Conservation (phyloP, 2,329 filamentous ascomycete species). For the Trichoderma breve region DNA sequence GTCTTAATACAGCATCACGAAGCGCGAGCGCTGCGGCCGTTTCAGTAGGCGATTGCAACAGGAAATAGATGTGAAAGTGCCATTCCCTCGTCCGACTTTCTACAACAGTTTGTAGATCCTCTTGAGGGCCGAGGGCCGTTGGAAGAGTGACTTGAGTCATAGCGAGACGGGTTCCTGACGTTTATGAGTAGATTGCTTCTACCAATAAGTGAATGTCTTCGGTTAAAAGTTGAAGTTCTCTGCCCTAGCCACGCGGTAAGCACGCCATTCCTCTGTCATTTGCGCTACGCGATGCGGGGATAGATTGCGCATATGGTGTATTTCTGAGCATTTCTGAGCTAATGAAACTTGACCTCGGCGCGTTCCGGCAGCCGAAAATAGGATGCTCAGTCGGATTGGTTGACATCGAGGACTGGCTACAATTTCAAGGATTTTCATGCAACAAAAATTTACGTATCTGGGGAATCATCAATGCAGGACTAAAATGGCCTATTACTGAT, state of each 20-base stretch:
- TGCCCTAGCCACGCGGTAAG: neutral
- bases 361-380: neutral
- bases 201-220: neutral
- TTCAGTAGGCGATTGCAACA: conserved; percentile 33
- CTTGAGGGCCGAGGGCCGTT: conserved; percentile 24
- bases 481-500: neutral
- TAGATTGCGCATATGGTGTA: neutral
- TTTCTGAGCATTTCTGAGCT: neutral
- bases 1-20: conserved; percentile 33
- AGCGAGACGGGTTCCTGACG: neutral
- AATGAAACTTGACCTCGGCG: neutral
- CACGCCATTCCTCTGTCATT: neutral
- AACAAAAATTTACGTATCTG: neutral
- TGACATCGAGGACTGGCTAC: neutral
- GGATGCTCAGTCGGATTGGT: neutral
- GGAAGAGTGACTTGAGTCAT: conserved; percentile 23
- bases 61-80: conserved; percentile 38
- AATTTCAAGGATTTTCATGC: neutral
- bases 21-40: conserved; percentile 34
- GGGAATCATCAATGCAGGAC: neutral
- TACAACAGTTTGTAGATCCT: conserved; percentile 32
- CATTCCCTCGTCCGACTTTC: conserved; percentile 32
- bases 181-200: neutral
- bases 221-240: neutral
- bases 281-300: neutral